Percentiles rank a stretch among this genome's conserved stretches.
Conservation (phyloP, 208 protist genomes). For the Wallacemonas collosoma region DNA sequence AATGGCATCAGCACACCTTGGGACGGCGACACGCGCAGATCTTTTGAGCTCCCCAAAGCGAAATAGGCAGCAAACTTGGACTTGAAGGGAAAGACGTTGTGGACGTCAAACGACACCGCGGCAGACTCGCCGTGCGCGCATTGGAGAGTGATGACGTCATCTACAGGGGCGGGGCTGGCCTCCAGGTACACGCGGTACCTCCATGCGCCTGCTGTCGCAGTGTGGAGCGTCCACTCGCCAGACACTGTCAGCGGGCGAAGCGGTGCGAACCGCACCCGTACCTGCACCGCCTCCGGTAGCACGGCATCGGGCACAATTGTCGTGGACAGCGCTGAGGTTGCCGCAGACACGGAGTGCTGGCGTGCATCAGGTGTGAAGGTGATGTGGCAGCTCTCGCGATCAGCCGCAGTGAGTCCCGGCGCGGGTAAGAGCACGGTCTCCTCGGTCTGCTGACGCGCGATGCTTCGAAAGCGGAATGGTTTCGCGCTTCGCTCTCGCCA, state of each 20-base stretch:
- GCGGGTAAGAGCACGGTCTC: constrained; percentile 51
- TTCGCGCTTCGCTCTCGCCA: constrained; percentile 47
- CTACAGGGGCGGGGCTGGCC: constrained; percentile 64
- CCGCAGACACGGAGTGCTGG: constrained; percentile 48
- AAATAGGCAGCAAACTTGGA: constrained; percentile 90
- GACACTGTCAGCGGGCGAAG: constrained; percentile 75
- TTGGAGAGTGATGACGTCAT: constrained; percentile 86
- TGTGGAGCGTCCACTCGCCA: constrained; percentile 69
- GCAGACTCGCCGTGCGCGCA: constrained; percentile 54
- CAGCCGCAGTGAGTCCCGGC: constrained; percentile 42
- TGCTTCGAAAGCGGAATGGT: constrained; percentile 56
- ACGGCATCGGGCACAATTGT: constrained; percentile 27
- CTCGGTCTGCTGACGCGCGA: constrained; percentile 55
- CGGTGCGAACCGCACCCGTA: constrained; percentile 67
- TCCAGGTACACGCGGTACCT: constrained; percentile 84
- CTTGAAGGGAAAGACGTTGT: constrained; percentile 86
- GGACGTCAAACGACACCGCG: constrained; percentile 77
- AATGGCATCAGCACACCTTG: constrained; percentile 81
- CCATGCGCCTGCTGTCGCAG: constrained; percentile 66
- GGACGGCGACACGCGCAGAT: constrained; percentile 75
- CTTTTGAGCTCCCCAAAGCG: constrained; percentile 77
- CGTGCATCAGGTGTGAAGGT: constrained; percentile 47
- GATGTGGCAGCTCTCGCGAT: constrained; percentile 28
- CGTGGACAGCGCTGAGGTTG: constrained; percentile 38
- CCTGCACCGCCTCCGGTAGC: constrained; percentile 42